Evolutionary conservation across 805 yeast species (phyloP).

Genomic region (Pichia occidentalis): DNA sequence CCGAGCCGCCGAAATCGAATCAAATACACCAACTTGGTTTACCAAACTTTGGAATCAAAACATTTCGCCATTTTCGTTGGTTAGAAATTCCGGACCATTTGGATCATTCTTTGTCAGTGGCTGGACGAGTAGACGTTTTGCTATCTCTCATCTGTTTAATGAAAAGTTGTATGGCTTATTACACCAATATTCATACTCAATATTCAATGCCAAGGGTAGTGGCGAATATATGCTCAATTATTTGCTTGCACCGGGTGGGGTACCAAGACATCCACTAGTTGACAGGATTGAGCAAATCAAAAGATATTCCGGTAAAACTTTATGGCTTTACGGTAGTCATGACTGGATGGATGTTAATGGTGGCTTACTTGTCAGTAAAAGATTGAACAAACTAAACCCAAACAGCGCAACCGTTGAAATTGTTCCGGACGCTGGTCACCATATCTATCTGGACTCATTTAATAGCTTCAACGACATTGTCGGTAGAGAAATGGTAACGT

Average conservation of each 20-base stretch:
- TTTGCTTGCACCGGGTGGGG: conserved; percentile 84
- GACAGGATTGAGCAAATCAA: conserved; percentile 39
- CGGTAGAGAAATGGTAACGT: conserved; percentile 42
- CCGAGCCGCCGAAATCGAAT: conserved; percentile 25
- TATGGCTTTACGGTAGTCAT: conserved; percentile 82
- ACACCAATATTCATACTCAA: conserved; percentile 76
- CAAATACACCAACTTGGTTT: conserved; percentile 67
- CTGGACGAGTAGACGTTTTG: conserved; percentile 82
- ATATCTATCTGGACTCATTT: conserved; percentile 66
- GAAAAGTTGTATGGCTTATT: conserved; percentile 35
- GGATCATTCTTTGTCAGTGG: conserved; percentile 85
- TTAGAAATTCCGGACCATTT: conserved; percentile 68
- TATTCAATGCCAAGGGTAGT: conserved; percentile 81
- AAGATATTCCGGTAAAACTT: conserved; percentile 26
- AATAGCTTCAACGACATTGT: conserved; percentile 46
- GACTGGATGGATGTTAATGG: conserved; percentile 57
- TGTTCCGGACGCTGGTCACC: conserved; percentile 65
- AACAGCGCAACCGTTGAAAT: conserved; percentile 17
- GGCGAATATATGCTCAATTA: conserved; percentile 90
- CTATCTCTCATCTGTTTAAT: conserved; percentile 29
- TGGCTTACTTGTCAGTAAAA: conserved; percentile 36
- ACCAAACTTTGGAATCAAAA: conserved; percentile 68
- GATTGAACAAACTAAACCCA: conserved; percentile 27
- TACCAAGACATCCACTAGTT: conserved; percentile 69
- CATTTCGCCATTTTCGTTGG: conserved; percentile 77